Evolutionary conservation across 2,329 filamentous ascomycete species (phyloP), one percentile per base, ranked within the genome.

Genomic region (Exophiala phaeomuriformis): DNA sequence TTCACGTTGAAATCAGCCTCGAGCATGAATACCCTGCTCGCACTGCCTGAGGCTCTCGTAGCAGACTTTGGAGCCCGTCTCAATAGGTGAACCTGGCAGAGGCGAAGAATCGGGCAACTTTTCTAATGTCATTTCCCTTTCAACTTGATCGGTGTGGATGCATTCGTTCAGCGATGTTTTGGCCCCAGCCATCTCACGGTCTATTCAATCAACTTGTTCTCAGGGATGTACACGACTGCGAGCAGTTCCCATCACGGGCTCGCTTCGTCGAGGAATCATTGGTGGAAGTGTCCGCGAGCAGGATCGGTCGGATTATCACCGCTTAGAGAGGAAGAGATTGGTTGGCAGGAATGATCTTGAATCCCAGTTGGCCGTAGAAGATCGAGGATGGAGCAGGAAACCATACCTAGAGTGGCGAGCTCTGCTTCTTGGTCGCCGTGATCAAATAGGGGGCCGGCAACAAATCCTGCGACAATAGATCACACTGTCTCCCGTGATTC

Each of bases 401-500:
- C 19, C 42, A 45, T 29, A n/a, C n/a, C n/a, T n/a, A 45, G 7
- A 36, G 55, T 54, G 55, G 55, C 55, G 45, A 57, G 42, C 51
- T 46, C 44, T 47, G n/a, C 39, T 27, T 31, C 39, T 19, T 43
- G 10, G 44, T 33, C 28, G 39, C 39, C 39, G 39, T 41, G 12
- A 27, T 41, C 28, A 27, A 4, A 27, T 27, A 6, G 39, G 35
- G 45, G 12, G 49, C 19, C 31, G 27, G 42, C 42, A 40, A 35
- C 28, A 12, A 47, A 51, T 51, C 52, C 52, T 48, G 49, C 47
- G 33, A 6, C 44, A 19, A 19, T 2, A 36, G 39, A 46, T 30
- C 27, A 41, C 9, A 48, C 42, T 44, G 39, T 43, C 42, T 57
- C 55, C 47, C 48, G 52, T 58, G 56, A 58, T 58, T 58, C 52